A percentile compares a stretch with the other conserved stretches of the same genome.
These are phyloP conservation scores for Phytophthora agathidicida DNA, from an alignment of 352 stramenopile species.

Conservation along the genomic window DNA sequence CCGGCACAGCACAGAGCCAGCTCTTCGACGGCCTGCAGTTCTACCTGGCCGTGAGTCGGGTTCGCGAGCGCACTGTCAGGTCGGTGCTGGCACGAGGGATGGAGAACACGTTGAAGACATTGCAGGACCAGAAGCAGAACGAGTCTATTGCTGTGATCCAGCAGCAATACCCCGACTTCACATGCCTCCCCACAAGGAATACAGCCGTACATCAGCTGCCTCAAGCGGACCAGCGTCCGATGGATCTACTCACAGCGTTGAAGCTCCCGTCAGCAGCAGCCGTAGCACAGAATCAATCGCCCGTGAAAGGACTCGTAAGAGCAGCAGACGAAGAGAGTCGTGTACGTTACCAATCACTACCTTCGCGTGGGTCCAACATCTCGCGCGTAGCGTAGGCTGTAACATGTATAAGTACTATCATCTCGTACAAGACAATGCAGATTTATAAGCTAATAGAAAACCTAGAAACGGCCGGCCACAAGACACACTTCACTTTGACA, in stretches of 20 bases:
- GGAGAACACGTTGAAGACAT: slow-evolving; percentile 35
- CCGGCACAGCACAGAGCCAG: slow-evolving; percentile 24
- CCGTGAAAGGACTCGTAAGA: slow-evolving; percentile 11
- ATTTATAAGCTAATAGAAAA: slow-evolving; percentile 36
- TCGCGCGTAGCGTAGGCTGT: slow-evolving; percentile 26
- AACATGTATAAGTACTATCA: slow-evolving; percentile 28
- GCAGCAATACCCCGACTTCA: slow-evolving; percentile 70
- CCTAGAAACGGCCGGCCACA: slow-evolving; percentile 22
- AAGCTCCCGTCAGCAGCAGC: slow-evolving; percentile 23
- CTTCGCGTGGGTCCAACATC: slow-evolving; percentile 20
- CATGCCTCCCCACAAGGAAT: slow-evolving; percentile 44
- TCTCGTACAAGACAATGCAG: slow-evolving; percentile 14
- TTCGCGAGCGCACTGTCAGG: slow-evolving; percentile 41
- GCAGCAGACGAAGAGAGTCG: slow-evolving; percentile 20
- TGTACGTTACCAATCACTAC: slow-evolving; percentile 23
- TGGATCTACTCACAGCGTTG: slow-evolving; percentile 41
- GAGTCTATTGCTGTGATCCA: slow-evolving; percentile 64
- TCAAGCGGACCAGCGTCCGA: slow-evolving; percentile 8
- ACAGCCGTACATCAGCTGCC: slow-evolving; percentile 12
- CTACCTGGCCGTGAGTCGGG: slow-evolving; percentile 57
- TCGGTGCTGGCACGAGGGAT: slow-evolving; percentile 49
- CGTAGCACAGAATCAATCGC: slow-evolving; percentile 18
- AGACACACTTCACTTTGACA: slow-evolving; percentile 1
- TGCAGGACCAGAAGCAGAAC: slow-evolving; percentile 40
- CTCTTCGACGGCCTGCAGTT: slow-evolving; percentile 73